These are phyloP conservation scores for Aspergillus phoenicis DNA, from an alignment of 2,329 filamentous ascomycete genomes.

Conservation along the genomic window DNA sequence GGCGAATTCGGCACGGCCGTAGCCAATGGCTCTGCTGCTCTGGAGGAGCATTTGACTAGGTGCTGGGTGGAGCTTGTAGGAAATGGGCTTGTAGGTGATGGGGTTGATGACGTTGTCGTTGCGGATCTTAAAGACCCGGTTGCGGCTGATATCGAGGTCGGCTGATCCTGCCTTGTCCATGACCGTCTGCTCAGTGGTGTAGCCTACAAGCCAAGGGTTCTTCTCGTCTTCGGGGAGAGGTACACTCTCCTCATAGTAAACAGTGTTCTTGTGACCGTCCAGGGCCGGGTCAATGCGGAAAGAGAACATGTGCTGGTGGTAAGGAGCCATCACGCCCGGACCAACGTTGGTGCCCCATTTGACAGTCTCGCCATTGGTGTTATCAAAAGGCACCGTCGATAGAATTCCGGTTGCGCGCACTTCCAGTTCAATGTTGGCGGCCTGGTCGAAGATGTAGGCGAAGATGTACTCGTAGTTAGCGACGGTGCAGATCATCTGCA, in stretches of 20 bases:
- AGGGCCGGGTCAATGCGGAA: constrained; percentile 65
- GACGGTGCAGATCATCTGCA: constrained; percentile 72
- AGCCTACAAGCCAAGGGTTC: constrained; percentile 56
- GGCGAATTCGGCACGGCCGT: constrained; percentile 57
- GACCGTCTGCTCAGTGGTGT: constrained; percentile 52
- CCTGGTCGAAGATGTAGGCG: constrained; percentile 72
- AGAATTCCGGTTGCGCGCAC: constrained; percentile 70
- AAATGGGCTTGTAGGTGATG: constrained; percentile 57
- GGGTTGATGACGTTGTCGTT: constrained; percentile 56
- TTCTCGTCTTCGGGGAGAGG: constrained; percentile 59
- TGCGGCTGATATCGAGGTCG: constrained; percentile 51
- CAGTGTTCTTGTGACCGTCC: constrained; percentile 58
- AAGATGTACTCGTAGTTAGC: constrained; percentile 75
- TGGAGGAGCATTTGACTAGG: constrained; percentile 63
- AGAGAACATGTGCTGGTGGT: constrained; percentile 78
- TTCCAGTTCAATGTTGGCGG: constrained; percentile 67
- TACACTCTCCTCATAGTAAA: constrained; percentile 62
- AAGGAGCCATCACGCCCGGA: constrained; percentile 67
- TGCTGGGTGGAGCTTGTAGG: constrained; percentile 59
- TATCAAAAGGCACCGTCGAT: constrained; percentile 67
- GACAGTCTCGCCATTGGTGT: constrained; percentile 60
- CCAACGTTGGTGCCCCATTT: constrained; percentile 70
- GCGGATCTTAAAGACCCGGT: constrained; percentile 62
- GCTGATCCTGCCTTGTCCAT: constrained; percentile 52
- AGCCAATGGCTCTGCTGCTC: constrained; percentile 50